Conservation (phyloP, 2,329 filamentous ascomycete species). For the Aspergillus melleus region DNA sequence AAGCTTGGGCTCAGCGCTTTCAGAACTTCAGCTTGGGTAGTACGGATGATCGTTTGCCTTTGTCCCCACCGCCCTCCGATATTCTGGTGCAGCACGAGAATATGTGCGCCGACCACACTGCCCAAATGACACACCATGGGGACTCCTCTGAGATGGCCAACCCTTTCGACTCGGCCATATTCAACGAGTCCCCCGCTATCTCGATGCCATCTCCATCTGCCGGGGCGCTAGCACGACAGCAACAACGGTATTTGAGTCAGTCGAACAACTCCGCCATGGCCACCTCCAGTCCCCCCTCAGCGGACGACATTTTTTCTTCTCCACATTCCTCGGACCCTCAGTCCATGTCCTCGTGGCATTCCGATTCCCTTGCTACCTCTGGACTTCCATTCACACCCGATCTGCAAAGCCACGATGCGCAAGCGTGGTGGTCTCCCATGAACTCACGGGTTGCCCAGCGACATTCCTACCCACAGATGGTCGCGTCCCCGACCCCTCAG, state of each 20-base stretch:
- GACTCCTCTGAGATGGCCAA: constrained; percentile 31
- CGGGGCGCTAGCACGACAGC: constrained; percentile 29
- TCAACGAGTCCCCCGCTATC: constrained; percentile 34
- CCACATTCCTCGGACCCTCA: constrained; percentile 41
- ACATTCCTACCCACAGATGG: constrained; percentile 38
- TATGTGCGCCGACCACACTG: constrained; percentile 31
- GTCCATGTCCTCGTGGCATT: constrained; percentile 43
- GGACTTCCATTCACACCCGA: constrained; percentile 42
- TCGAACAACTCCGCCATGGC: constrained; percentile 29
- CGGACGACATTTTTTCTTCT: constrained; percentile 41
- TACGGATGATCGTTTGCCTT: constrained; percentile 43
- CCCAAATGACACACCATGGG: constrained; percentile 37
- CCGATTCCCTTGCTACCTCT: constrained; percentile 38
- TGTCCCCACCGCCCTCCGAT: constrained; percentile 49
- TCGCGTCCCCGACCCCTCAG: constrained; percentile 36
- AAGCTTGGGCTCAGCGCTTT: constrained; percentile 55
- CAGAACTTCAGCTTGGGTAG: constrained; percentile 54
- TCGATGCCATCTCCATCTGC: constrained; percentile 36
- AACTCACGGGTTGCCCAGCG: constrained; percentile 35
- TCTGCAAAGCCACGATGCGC: constrained; percentile 36
- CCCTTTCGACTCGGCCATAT: constrained; percentile 35
- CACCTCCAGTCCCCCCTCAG: constrained; percentile 37
- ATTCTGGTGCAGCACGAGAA: constrained; percentile 42
- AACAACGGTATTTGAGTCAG: constrained; percentile 35
- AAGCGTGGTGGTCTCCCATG: constrained; percentile 45